Evolutionary conservation across 306 rosid species (phyloP).

Genomic region (Trifolium dubium): DNA sequence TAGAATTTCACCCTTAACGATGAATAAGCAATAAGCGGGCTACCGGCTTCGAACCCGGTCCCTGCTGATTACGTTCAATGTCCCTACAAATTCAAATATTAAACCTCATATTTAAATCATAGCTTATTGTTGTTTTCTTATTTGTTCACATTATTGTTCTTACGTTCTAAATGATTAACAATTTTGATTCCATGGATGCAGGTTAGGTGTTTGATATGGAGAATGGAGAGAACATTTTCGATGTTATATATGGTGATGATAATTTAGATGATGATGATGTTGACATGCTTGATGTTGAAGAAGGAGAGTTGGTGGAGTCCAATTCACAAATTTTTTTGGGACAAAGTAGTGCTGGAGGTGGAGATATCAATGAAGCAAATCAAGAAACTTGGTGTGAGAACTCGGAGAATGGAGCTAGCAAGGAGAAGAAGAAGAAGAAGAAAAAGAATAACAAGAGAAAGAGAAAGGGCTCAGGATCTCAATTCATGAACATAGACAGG

Average conservation of each 20-base stretch:
- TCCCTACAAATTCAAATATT: no score
- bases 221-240: conserved; percentile 64
- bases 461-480: conserved; percentile 44
- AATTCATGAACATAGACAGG: conserved; percentile 36
- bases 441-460: conserved; percentile 71
- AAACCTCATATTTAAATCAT: no score
- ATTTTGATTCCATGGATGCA: conserved; percentile 7
- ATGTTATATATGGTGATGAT: conserved; percentile 62
- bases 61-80: no score
- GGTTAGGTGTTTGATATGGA: conserved; percentile 54
- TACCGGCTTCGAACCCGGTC: no score
- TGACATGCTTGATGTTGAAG: conserved; percentile 89
- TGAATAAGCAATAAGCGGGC: no score
- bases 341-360: conserved; percentile 39
- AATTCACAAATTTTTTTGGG: conserved; percentile 35
- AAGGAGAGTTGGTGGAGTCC: conserved; percentile 74
- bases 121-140: no score
- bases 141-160: no score
- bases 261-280: conserved; percentile 52
- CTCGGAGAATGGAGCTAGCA: conserved; percentile 54
- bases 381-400: conserved; percentile 47
- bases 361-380: conserved; percentile 39
- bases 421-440: conserved; percentile 81
- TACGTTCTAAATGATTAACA: no score
- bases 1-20: no score